Percentiles rank a stretch among this genome's conserved stretches.
Evolutionary conservation across 306 rosid genomes (phyloP).

Genomic region (Dryas octopetala): DNA sequence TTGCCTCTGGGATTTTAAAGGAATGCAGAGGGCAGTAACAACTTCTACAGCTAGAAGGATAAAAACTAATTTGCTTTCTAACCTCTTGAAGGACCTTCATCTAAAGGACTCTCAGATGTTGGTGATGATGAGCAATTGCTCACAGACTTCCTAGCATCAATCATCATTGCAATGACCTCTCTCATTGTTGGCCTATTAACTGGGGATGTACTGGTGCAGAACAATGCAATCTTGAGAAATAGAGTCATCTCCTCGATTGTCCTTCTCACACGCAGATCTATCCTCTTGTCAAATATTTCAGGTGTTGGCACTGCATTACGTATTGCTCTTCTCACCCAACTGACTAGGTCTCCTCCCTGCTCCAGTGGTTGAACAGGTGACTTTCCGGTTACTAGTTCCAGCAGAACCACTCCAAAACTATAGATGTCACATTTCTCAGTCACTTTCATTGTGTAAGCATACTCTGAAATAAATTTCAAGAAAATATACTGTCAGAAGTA

Average conservation of each 20-base stretch:
- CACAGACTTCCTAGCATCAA: conserved; percentile 56
- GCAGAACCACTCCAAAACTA: conserved; percentile 77
- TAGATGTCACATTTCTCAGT: conserved; percentile 82
- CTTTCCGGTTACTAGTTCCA: conserved; percentile 66
- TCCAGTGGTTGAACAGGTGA: conserved; percentile 78
- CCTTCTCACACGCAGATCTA: conserved; percentile 41
- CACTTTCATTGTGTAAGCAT: conserved; percentile 84
- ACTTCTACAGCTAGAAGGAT: background rate
- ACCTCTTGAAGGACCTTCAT: conserved; percentile 57
- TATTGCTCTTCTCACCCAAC: conserved; percentile 62
- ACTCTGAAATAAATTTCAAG: conserved; percentile 51
- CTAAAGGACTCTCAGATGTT: conserved; percentile 63
- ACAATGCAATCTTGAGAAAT: conserved; percentile 69
- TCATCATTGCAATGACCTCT: conserved; percentile 80
- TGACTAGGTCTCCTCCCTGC: conserved; percentile 76
- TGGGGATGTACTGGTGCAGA: conserved; percentile 72
- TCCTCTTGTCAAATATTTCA: conserved; percentile 61
- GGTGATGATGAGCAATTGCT: conserved; percentile 54
- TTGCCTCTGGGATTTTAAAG: background rate
- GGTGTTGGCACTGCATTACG: conserved; percentile 37
- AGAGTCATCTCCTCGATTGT: conserved; percentile 68
- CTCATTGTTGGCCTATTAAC: conserved; percentile 80
- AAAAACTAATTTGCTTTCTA: conserved; percentile 17
- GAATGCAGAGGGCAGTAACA: no score
- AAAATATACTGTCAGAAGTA: conserved; percentile 23